Percentiles rank a stretch among this genome's conserved stretches.
These are phyloP conservation scores for Rutstroemia sp. DNA, from an alignment of 2,329 filamentous ascomycete genomes.

Conservation along the genomic window DNA sequence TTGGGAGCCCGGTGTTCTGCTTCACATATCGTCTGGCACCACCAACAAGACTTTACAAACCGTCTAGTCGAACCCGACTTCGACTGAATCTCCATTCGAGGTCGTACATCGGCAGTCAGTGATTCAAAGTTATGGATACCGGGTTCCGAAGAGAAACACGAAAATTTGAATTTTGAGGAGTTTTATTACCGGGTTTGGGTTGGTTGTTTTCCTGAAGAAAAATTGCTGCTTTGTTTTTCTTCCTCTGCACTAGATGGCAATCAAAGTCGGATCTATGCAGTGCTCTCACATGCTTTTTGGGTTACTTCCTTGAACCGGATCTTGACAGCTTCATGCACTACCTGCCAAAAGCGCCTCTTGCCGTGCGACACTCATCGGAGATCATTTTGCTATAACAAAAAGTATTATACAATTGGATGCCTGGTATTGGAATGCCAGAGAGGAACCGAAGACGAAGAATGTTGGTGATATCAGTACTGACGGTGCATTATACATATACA, in stretches of 20 bases:
- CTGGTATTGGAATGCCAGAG: too few species aligned
- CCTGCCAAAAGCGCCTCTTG: slow-evolving; percentile 4
- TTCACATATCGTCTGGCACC: slow-evolving; percentile 11
- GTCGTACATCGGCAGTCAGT: background rate
- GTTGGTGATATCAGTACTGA: too few species aligned
- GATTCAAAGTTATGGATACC: slow-evolving; percentile 10
- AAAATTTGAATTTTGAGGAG: slow-evolving; percentile 5
- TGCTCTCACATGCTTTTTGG: slow-evolving; percentile 19
- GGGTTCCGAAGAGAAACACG: slow-evolving; percentile 10
- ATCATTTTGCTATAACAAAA: background rate
- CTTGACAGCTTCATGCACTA: slow-evolving; percentile 1
- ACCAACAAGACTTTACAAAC: background rate
- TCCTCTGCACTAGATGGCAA: slow-evolving; percentile 29
- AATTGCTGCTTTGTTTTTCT: slow-evolving; percentile 21
- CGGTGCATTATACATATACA: too few species aligned
- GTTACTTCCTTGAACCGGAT: slow-evolving; percentile 1
- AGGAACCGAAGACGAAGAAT: too few species aligned
- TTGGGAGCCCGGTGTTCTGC: slow-evolving; percentile 32
- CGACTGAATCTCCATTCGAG: background rate
- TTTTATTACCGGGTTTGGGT: slow-evolving; percentile 12
- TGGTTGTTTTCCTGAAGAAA: slow-evolving; percentile 17
- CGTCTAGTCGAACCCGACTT: background rate
- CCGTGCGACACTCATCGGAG: background rate
- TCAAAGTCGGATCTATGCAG: slow-evolving; percentile 27
- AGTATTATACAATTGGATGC: background rate